Conservation (phyloP, 768 basidiomycete genomes). For the Suillus weaverae region DNA sequence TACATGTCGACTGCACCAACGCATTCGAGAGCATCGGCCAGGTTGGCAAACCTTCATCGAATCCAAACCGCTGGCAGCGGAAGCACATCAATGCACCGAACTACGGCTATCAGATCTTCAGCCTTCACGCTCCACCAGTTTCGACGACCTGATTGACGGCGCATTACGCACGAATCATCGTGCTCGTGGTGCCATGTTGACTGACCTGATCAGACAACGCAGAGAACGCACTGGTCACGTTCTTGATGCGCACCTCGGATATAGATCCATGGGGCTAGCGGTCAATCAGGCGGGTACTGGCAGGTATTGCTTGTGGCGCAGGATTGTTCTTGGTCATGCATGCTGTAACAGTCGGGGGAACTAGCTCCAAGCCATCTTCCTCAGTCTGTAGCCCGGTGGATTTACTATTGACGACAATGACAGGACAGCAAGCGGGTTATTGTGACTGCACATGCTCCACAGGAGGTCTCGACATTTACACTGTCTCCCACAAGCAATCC, state of each 20-base stretch:
- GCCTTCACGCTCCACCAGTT: not conserved
- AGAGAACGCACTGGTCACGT: not conserved
- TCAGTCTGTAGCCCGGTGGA: not conserved
- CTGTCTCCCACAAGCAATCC: not conserved
- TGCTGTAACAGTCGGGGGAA: not conserved
- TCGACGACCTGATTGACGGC: not conserved
- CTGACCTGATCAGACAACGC: slow-evolving; percentile 6
- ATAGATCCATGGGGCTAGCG: not conserved
- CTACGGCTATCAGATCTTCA: not conserved
- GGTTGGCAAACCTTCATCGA: not conserved
- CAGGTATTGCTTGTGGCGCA: not conserved
- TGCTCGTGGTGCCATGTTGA: not conserved
- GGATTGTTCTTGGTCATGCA: slow-evolving; percentile 1
- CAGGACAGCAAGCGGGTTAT: not conserved
- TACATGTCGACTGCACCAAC: not conserved
- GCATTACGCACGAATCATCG: not conserved
- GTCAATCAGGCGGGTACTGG: not conserved
- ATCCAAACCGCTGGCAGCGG: not conserved
- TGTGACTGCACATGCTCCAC: slow-evolving; percentile 52
- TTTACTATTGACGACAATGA: slow-evolving; percentile 4
- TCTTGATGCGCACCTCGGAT: not conserved
- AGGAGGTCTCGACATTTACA: slow-evolving; percentile 40
- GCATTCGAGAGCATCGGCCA: not conserved
- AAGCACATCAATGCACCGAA: not conserved
- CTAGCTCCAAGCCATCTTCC: not conserved